Percentiles rank a stretch among this genome's conserved stretches.
Conservation (phyloP, 169 alveolate genomes). For the Eimeria maxima region DNA sequence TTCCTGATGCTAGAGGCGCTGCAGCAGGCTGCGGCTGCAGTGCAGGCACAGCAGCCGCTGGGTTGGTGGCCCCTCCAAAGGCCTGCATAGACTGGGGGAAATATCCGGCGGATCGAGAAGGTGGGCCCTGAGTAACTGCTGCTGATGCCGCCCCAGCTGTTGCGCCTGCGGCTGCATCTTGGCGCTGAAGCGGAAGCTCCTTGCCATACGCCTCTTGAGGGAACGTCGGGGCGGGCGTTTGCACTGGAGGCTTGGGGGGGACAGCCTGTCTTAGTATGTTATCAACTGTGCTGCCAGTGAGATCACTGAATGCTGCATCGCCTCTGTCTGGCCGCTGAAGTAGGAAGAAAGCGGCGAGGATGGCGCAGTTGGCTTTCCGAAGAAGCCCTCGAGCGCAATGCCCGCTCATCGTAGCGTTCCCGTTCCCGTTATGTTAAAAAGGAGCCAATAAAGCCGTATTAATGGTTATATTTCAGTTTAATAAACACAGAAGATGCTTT, state of each 20-base stretch:
- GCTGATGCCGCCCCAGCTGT: not conserved
- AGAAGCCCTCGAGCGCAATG: constrained; percentile 26
- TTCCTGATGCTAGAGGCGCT: not conserved
- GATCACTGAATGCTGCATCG: not conserved
- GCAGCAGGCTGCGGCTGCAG: not conserved
- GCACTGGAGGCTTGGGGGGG: not conserved
- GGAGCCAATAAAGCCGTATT: not conserved
- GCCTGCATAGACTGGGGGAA: not conserved
- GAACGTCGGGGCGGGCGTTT: not conserved
- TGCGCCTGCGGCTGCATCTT: not conserved
- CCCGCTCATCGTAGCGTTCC: constrained; percentile 32
- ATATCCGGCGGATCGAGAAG: not conserved
- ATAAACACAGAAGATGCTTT: not conserved
- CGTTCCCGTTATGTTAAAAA: not conserved
- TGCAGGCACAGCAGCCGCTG: not conserved
- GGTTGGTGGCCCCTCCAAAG: not conserved
- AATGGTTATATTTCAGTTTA: not conserved
- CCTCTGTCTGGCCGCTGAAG: not conserved
- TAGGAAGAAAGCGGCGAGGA: constrained; percentile 24
- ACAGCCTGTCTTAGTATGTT: not conserved
- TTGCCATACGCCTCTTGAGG: not conserved
- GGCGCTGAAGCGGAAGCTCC: not conserved
- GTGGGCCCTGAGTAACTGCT: not conserved
- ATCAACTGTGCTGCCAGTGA: not conserved
- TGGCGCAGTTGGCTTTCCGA: constrained; percentile 12